phyloP scores from a whole-genome alignment of 352 stramenopile genomes.

The Bremia lactucae region DNA sequence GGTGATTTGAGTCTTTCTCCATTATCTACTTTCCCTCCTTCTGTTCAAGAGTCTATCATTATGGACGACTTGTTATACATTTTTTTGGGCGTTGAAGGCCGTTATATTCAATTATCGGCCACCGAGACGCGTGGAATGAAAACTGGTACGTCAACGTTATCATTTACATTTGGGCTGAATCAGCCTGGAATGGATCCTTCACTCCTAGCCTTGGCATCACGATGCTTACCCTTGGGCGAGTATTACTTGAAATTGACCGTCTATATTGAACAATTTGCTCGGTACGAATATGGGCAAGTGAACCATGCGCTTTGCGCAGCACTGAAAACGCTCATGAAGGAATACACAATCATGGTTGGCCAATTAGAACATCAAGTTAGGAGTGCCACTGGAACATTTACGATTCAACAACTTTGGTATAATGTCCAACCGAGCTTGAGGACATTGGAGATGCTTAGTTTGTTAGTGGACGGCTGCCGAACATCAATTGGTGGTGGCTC shows the following conservation, averaged over 20 bases:
- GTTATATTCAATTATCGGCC: constrained; percentile 68
- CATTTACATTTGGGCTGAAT: constrained; percentile 58
- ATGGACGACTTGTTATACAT: constrained; percentile 78
- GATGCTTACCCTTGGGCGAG: constrained; percentile 63
- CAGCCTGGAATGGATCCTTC: constrained; percentile 78
- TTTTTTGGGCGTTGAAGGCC: constrained; percentile 68
- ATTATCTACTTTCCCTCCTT: constrained; percentile 64
- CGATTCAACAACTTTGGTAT: constrained; percentile 89
- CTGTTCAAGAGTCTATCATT: constrained; percentile 70
- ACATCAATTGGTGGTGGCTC: constrained; percentile 81
- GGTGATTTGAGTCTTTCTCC: constrained; percentile 38
- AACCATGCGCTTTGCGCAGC: constrained; percentile 90
- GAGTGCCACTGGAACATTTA: constrained; percentile 30
- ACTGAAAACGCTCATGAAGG: constrained; percentile 85
- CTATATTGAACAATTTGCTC: constrained; percentile 74
- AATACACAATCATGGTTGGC: constrained; percentile 89
- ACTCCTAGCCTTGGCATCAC: constrained; percentile 49
- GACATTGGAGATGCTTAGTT: constrained; percentile 88
- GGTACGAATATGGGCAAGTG: constrained; percentile 89
- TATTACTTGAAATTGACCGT: constrained; percentile 66
- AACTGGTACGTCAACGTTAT: constrained; percentile 13
- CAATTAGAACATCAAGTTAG: constrained; percentile 84
- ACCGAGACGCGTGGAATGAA: constrained; percentile 29
- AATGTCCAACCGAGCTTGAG: constrained; percentile 85
- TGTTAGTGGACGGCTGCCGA: constrained; percentile 62